A percentile compares a stretch with the other conserved stretches of the same genome.
Conservation (phyloP, 2,329 filamentous ascomycete species). For the Aspergillus thermomutatus region DNA sequence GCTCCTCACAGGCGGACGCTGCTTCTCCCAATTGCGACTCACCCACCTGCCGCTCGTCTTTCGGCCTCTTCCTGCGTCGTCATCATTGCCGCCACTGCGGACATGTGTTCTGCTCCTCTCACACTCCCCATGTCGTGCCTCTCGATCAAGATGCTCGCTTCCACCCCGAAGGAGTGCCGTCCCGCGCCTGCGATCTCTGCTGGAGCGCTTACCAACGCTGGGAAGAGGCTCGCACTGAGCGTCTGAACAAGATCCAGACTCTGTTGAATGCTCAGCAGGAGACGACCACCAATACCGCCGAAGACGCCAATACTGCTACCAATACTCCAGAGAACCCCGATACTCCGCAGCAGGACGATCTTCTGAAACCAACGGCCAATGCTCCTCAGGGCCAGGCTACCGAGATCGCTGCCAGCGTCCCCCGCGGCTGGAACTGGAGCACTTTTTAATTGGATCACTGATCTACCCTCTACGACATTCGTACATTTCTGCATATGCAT, state of each 20-base stretch:
- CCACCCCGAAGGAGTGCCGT: slow-evolving; percentile 55
- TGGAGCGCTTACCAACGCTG: slow-evolving; percentile 57
- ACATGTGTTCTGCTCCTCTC: slow-evolving; percentile 61
- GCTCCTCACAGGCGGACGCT: slow-evolving; percentile 51
- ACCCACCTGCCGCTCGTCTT: slow-evolving; percentile 55
- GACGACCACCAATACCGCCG: slow-evolving; percentile 18
- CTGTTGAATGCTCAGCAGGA: slow-evolving; percentile 29
- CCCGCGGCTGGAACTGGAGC: slow-evolving; percentile 61
- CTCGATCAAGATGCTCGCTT: slow-evolving; percentile 64
- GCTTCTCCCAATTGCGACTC: slow-evolving; percentile 56
- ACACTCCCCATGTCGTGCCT: slow-evolving; percentile 55
- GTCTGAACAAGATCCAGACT: slow-evolving; percentile 50
- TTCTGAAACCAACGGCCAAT: slow-evolving; percentile 17
- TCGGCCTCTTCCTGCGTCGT: slow-evolving; percentile 60
- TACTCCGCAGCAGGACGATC: slow-evolving; percentile 18
- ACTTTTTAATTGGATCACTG: slow-evolving; percentile 48
- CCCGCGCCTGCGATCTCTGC: slow-evolving; percentile 61
- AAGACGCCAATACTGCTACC: slow-evolving; percentile 15
- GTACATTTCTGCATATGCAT: neutral
- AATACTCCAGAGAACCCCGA: slow-evolving; percentile 20
- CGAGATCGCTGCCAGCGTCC: slow-evolving; percentile 54
- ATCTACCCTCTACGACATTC: neutral
- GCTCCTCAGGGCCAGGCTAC: slow-evolving; percentile 26
- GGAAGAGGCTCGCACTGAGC: slow-evolving; percentile 48
- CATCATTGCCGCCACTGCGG: slow-evolving; percentile 67